Evolutionary conservation across 768 basidiomycete genomes (phyloP), one percentile per base, ranked within the genome.

Genomic region (Serpula lacrymans): DNA sequence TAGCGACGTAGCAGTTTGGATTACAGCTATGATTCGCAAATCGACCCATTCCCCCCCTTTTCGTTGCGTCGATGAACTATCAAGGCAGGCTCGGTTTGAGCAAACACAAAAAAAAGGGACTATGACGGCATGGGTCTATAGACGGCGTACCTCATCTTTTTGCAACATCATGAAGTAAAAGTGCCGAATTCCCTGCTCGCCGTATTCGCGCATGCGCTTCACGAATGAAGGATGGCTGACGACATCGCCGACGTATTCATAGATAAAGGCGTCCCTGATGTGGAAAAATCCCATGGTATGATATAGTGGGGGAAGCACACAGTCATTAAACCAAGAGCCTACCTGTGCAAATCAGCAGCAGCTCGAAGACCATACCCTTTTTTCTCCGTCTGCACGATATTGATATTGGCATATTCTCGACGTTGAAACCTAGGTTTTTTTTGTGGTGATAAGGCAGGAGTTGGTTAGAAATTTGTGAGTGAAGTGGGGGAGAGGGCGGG

Each of bases 151-250:
- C 77, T 98, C 93, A 51, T 95, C 93, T 58, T 89, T 92, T 67
- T 99, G 96, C 43, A 99, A 64, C 88, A 95, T 94, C 96, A 98
- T 99, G 60, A 99, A 99, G 68, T 98, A 99, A 53, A 98, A 99
- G 62, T 98, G 96, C 38, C 78, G 74, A 49, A 97, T 92, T 13
- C 95, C 95, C 59, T 96, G 90, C 30, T 83, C 78, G 2, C 80
- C 94, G 58, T 99, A 99, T 7, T 85, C 84, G 27, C 86, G 78
- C 91, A 99, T 97, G 22, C 95, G 82, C 61, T 89, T 91, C 64
- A 86, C 79, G 60, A 99, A 96, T 12, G 86, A 84, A 9, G 70
- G 67, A 25, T 90, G 86, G 43, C 79, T 85, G 51, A 99, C 88
- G 16, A 99, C 92, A 47, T 99, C 96, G 23, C 96, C 96, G 24